Evolutionary conservation across 2,329 filamentous ascomycete genomes (phyloP), one percentile per base, ranked within the genome.

Genomic region (Pseudogymnoascus sp.): DNA sequence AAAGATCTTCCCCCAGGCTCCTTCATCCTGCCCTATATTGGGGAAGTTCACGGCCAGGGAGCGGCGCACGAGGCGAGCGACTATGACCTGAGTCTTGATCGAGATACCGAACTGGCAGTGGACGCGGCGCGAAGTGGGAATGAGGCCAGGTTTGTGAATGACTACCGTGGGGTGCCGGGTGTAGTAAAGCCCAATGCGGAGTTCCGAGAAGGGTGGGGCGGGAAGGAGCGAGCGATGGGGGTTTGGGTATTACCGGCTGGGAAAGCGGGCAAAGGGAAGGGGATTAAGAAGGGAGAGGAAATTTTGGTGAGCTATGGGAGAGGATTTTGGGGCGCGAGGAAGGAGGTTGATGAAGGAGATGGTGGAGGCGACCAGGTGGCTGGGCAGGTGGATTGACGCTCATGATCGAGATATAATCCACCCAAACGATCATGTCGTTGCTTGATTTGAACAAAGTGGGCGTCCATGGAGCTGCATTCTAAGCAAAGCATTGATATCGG

Each of bases 221-320:
- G 73, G 67, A 72, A 42, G 12, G 78, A 86, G 75, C 75, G 78
- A 56, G 81, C 79, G 14, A 85, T 87, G 75, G 83, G 79, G 0
- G 80, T 87, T 12, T 86, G 81, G 76, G 84, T 85, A 11, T 68
- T 85, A 36, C 75, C 75, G 0, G 76, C 75, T 5, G 75, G 78
- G 75, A 75, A 71, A 71, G 31, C 76, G 75, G 12, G 71, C 59
- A 62, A 63, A 56, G 64, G 70, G 65, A 66, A 67, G 63, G 75
- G 79, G 0, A 80, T 87, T 28, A 78, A 71, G 59, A 85, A 82
- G 73, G 85, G 85, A 1, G 80, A 86, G 65, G 86, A 88, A 77
- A 83, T 88, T 62, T 70, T 88, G 61, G 83, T 88, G 11, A 87
- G 83, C 67, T 88, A 88, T 69, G 86, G 85, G 5, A 88, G 85